A percentile compares a stretch with the other conserved stretches of the same genome.
Evolutionary conservation across 495 filamentous ascomycete genomes (phyloP).

Genomic region (Neurospora tetrasperma): DNA sequence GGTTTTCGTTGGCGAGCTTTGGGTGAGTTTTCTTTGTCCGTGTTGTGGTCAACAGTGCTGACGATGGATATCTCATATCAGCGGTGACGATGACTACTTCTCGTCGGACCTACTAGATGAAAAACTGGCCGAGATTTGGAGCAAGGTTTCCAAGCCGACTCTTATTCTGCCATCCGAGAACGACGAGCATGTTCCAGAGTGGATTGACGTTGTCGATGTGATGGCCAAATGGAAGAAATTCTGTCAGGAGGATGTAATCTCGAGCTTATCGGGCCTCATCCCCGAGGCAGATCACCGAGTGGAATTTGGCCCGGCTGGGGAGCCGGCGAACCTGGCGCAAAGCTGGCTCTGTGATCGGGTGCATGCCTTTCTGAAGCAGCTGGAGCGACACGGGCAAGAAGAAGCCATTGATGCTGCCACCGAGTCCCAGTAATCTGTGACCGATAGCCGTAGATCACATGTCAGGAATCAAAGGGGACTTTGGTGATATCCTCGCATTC

Average conservation of each 20-base stretch:
- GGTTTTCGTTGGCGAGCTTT: slow-evolving; percentile 52
- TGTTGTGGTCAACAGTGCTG: neutral
- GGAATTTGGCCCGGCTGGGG: slow-evolving; percentile 13
- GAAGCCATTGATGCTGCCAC: neutral
- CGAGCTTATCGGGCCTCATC: slow-evolving; percentile 30
- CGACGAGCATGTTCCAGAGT: slow-evolving; percentile 60
- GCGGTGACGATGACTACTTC: slow-evolving; percentile 81
- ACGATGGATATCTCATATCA: slow-evolving; percentile 12
- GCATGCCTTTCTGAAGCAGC: slow-evolving; percentile 24
- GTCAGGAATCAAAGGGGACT: neutral
- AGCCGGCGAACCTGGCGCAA: slow-evolving; percentile 13
- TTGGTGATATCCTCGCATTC: neutral
- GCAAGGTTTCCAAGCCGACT: slow-evolving; percentile 45
- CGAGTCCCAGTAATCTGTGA: neutral
- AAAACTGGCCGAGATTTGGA: slow-evolving; percentile 51
- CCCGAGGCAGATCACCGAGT: slow-evolving; percentile 35
- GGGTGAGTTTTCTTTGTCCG: slow-evolving; percentile 25
- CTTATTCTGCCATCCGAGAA: slow-evolving; percentile 57
- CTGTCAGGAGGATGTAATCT: slow-evolving; percentile 28
- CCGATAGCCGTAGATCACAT: neutral
- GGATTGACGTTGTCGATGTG: slow-evolving; percentile 53
- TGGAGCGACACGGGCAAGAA: neutral
- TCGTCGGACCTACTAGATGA: slow-evolving; percentile 62
- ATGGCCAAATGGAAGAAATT: slow-evolving; percentile 49
- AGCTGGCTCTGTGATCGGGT: slow-evolving; percentile 30